Conservation (phyloP, 1,139 yeast species). For the Magnusiomyces paraingens region DNA sequence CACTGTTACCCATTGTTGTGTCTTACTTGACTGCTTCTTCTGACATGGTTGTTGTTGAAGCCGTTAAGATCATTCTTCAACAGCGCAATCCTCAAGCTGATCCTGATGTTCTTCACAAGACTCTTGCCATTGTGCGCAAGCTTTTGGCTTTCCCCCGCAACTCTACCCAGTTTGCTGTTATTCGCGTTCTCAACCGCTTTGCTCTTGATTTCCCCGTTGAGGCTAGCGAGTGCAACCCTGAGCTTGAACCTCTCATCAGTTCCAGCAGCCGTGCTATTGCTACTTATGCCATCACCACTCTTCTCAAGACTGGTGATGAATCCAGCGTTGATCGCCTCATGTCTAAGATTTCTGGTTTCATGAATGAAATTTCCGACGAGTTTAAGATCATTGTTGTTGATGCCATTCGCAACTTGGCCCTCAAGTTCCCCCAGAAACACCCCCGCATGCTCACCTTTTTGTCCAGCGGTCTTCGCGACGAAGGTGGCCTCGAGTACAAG, state of each 20-base stretch:
- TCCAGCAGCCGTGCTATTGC: constrained; percentile 89
- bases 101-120: constrained; percentile 51
- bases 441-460: constrained; percentile 75
- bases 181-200: constrained; percentile 78
- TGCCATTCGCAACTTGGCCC: constrained; percentile 85
- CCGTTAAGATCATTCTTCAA: constrained; percentile 73
- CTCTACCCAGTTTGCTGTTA: constrained; percentile 87
- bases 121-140: constrained; percentile 66
- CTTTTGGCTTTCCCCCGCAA: constrained; percentile 85
- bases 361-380: constrained; percentile 93
- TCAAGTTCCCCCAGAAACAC: constrained; percentile 90
- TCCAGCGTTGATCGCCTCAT: constrained; percentile 86
- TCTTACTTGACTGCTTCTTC: constrained; percentile 74
- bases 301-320: constrained; percentile 90
- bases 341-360: constrained; percentile 77
- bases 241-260: constrained; percentile 78
- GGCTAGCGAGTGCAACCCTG: constrained; percentile 67
- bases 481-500: constrained; percentile 78
- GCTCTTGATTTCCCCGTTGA: constrained; percentile 78
- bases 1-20: constrained; percentile 57
- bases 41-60: constrained; percentile 89
- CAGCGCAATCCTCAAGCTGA: constrained; percentile 43
- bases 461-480: constrained; percentile 80
- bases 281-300: constrained; percentile 97
- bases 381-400: constrained; percentile 92